phyloP scores from a whole-genome alignment of 2,329 filamentous ascomycete species.

The Alternaria ethzedia region DNA sequence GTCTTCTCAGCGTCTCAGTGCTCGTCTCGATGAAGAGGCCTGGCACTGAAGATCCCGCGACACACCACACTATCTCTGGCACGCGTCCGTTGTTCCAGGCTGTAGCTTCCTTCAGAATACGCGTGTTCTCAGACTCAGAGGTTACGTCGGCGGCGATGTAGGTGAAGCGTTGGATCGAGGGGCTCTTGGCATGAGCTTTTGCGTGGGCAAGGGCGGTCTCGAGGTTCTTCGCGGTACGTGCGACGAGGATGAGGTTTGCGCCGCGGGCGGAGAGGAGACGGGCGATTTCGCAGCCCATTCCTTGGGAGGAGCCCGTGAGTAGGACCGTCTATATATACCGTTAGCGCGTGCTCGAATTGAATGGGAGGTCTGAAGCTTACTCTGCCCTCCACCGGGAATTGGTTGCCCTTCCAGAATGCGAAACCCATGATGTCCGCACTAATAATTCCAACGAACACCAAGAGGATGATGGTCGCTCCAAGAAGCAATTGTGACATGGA shows the following conservation, averaged over 20 bases:
- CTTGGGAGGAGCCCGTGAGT: constrained; percentile 90
- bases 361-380: too few species aligned
- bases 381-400: constrained; percentile 78
- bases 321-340: constrained; percentile 71
- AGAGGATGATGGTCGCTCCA: constrained; percentile 44
- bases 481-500: constrained; percentile 50
- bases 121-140: constrained; percentile 69
- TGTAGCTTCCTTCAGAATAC: constrained; percentile 74
- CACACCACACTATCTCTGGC: constrained; percentile 90
- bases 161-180: constrained; percentile 76
- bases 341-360: background rate
- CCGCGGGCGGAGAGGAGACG: constrained; percentile 79
- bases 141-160: constrained; percentile 85
- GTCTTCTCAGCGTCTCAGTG: constrained; percentile 68
- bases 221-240: constrained; percentile 78
- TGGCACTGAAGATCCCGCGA: constrained; percentile 77
- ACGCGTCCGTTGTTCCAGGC: constrained; percentile 76
- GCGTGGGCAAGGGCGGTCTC: constrained; percentile 71
- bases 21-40: constrained; percentile 79
- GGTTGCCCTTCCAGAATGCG: constrained; percentile 68
- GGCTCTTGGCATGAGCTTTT: constrained; percentile 70
- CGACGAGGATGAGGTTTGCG: constrained; percentile 84
- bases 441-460: constrained; percentile 46
- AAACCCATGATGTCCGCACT: constrained; percentile 68
- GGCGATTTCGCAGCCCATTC: constrained; percentile 82